Evolutionary conservation across 768 basidiomycete species (phyloP).

Genomic region (Rhodotorula kratochvilovae): DNA sequence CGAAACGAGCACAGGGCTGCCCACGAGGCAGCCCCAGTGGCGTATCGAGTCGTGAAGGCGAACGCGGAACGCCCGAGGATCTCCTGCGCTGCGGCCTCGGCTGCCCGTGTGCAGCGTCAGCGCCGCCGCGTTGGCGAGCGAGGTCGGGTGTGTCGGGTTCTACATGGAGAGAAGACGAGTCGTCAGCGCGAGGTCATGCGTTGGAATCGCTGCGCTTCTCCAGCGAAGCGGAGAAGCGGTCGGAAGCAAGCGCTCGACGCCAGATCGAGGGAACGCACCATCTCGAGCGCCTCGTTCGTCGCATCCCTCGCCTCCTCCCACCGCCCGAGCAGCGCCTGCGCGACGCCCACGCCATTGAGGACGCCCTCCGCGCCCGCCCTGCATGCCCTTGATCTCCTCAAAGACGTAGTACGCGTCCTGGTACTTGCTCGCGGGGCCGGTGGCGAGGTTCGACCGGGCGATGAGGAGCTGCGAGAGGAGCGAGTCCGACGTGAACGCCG

Average conservation of each 20-base stretch:
- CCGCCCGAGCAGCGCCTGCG: slow-evolving; percentile 36
- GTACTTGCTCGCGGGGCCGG: slow-evolving; percentile 35
- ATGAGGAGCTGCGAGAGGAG: slow-evolving; percentile 37
- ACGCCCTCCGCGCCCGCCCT: slow-evolving; percentile 40
- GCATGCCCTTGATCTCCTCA: slow-evolving; percentile 42
- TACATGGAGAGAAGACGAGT: background rate
- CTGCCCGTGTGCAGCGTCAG: slow-evolving; percentile 38
- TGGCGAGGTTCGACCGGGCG: slow-evolving; percentile 32
- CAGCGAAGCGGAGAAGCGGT: background rate
- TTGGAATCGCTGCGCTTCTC: too few species aligned
- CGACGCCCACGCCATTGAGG: slow-evolving; percentile 30
- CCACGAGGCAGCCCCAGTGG: too few species aligned
- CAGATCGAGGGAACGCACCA: slow-evolving; percentile 26
- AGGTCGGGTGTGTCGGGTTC: slow-evolving; percentile 40
- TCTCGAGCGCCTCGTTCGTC: slow-evolving; percentile 36
- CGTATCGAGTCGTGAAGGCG: too few species aligned
- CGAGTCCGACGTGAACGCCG: slow-evolving; percentile 36
- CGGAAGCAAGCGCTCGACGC: too few species aligned
- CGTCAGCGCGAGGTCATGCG: too few species aligned
- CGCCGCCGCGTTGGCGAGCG: slow-evolving; percentile 40
- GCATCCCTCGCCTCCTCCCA: slow-evolving; percentile 42
- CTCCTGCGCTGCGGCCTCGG: slow-evolving; percentile 16
- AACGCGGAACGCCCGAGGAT: slow-evolving; percentile 10
- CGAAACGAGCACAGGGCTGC: background rate
- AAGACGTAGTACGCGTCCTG: slow-evolving; percentile 44